Conservation (phyloP, 2,329 filamentous ascomycete genomes). For the Neonectria sp. region DNA sequence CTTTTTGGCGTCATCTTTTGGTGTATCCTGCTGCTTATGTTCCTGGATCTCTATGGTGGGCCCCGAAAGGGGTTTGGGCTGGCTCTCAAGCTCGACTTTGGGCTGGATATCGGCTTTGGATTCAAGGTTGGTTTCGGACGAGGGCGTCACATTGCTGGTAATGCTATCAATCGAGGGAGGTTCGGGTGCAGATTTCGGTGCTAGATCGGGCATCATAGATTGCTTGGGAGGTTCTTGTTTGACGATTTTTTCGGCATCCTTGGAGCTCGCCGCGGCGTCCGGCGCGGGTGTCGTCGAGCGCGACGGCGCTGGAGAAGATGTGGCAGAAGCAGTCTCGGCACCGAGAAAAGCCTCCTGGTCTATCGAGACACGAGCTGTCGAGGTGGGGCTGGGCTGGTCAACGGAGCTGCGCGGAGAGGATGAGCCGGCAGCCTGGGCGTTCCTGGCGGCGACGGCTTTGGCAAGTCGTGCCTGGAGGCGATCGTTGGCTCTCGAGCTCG, state of each 20-base stretch:
- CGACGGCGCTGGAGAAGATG: constrained; percentile 24
- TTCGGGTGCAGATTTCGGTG: constrained; percentile 26
- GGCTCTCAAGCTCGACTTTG: neutral
- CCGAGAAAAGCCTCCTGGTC: constrained; percentile 43
- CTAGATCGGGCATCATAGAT: constrained; percentile 23
- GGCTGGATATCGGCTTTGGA: neutral
- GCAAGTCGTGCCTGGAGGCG: constrained; percentile 91
- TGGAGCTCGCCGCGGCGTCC: constrained; percentile 1
- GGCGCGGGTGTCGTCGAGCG: constrained; percentile 9
- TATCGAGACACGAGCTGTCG: constrained; percentile 49
- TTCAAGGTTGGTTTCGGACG: constrained; percentile 10
- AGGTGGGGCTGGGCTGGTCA: constrained; percentile 51
- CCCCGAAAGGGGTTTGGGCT: neutral
- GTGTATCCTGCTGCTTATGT: neutral
- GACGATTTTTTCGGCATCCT: neutral
- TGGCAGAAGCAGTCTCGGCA: constrained; percentile 35
- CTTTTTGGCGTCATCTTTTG: neutral
- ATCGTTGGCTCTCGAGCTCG: constrained; percentile 77
- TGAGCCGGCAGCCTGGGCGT: constrained; percentile 44
- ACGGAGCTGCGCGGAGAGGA: constrained; percentile 55
- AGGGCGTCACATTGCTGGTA: constrained; percentile 14
- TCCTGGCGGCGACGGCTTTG: constrained; percentile 85
- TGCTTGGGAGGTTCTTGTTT: constrained; percentile 19
- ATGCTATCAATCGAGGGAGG: constrained; percentile 8
- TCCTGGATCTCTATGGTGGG: neutral